Percentiles rank a stretch among this genome's conserved stretches.
Conservation (phyloP, 192 early-diverging fungal species). For the Podochytrium sp. region DNA sequence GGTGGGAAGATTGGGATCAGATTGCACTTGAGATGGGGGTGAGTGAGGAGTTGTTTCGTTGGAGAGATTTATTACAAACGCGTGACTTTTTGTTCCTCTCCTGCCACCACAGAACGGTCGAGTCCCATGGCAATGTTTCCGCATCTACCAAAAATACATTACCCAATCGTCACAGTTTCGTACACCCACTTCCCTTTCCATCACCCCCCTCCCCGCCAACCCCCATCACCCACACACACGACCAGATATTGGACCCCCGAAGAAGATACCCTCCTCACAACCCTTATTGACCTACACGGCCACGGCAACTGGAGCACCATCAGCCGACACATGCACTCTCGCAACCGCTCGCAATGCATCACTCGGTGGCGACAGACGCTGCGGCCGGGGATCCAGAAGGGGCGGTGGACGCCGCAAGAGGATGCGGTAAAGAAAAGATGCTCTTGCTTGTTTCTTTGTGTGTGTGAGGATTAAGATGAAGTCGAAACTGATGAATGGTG, state of each 20-base stretch:
- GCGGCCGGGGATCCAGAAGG: conserved; percentile 17
- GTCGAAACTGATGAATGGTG: neutral
- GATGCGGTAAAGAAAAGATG: conserved; percentile 22
- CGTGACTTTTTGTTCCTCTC: no score
- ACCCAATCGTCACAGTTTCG: neutral
- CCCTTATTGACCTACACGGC: neutral
- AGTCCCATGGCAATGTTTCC: conserved; percentile 20
- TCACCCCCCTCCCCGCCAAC: neutral
- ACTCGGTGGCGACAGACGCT: conserved; percentile 29
- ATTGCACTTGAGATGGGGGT: conserved; percentile 19
- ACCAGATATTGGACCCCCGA: conserved; percentile 28
- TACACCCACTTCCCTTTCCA: conserved; percentile 1
- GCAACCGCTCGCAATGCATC: conserved; percentile 16
- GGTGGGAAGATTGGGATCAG: conserved; percentile 14
- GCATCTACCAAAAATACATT: conserved; percentile 23
- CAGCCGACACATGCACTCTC: neutral
- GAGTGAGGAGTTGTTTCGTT: neutral
- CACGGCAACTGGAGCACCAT: conserved; percentile 21
- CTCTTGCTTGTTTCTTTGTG: neutral
- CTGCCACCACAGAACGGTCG: conserved; percentile 4
- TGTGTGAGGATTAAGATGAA: neutral
- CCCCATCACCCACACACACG: neutral
- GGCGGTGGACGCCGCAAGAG: conserved; percentile 22
- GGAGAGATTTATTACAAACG: neutral
- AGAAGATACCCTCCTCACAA: conserved; percentile 9